Evolutionary conservation across 495 filamentous ascomycete species (phyloP).

Genomic region (Paragyromitra xinjiangensis): DNA sequence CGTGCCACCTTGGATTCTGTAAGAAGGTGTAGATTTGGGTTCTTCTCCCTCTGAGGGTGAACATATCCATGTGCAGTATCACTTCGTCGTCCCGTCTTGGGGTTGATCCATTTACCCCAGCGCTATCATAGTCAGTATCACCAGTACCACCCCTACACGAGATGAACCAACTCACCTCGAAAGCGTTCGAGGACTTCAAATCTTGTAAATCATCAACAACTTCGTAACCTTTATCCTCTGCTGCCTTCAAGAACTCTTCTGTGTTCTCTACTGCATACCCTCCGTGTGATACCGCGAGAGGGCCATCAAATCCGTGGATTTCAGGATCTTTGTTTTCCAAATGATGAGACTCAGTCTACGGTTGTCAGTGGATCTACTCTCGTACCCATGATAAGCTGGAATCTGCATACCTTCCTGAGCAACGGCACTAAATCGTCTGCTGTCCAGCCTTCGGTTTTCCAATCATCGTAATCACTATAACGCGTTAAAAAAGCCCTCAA

Average conservation of each 20-base stretch:
- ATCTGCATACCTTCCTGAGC: slow-evolving; percentile 63
- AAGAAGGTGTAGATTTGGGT: slow-evolving; percentile 65
- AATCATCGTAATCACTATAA: slow-evolving; percentile 63
- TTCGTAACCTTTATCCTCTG: slow-evolving; percentile 60
- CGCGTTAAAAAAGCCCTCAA: background rate
- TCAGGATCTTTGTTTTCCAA: slow-evolving; percentile 49
- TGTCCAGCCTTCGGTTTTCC: slow-evolving; percentile 65
- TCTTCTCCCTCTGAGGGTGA: slow-evolving; percentile 58
- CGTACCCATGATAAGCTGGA: background rate
- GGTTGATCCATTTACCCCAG: slow-evolving; percentile 58
- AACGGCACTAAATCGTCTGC: slow-evolving; percentile 64
- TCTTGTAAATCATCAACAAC: slow-evolving; percentile 62
- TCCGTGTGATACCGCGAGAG: slow-evolving; percentile 63
- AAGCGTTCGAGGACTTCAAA: slow-evolving; percentile 59
- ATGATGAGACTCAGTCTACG: slow-evolving; percentile 60
- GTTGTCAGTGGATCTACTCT: slow-evolving; percentile 8
- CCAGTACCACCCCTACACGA: no score
- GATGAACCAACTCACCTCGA: slow-evolving; percentile 46
- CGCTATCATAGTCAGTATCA: slow-evolving; percentile 39
- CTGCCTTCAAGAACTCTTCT: slow-evolving; percentile 62
- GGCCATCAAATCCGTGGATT: slow-evolving; percentile 64
- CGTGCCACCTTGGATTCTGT: slow-evolving; percentile 64
- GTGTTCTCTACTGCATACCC: slow-evolving; percentile 53
- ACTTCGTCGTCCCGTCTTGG: slow-evolving; percentile 57
- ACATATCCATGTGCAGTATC: slow-evolving; percentile 59